phyloP scores from a whole-genome alignment of 129 eudicot species.

The Helichrysum umbraculigerum region DNA sequence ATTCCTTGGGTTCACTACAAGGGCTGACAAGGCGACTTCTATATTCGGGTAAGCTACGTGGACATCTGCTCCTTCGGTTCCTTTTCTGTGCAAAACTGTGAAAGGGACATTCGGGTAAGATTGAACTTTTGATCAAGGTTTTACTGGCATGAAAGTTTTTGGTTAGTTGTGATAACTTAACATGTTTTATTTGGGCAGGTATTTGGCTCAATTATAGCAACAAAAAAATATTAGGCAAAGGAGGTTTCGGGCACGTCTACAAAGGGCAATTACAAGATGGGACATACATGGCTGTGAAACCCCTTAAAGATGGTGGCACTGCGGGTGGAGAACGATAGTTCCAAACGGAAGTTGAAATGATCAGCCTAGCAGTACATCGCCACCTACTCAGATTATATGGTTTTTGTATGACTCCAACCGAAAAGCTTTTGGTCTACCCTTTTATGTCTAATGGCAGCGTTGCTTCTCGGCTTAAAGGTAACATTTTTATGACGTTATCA shows the following conservation, averaged over 20 bases:
- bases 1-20: constrained; percentile 91
- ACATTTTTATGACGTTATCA: constrained; percentile 3
- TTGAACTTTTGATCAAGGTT: no score
- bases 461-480: constrained; percentile 92
- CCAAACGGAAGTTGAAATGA: constrained; percentile 88
- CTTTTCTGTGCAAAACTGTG: no score
- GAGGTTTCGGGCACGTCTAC: constrained; percentile 85
- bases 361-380: constrained; percentile 85
- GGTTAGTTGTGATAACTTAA: no score
- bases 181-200: no score
- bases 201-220: constrained; percentile 80
- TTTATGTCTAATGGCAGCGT: constrained; percentile 94
- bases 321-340: constrained; percentile 71
- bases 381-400: constrained; percentile 78
- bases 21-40: constrained; percentile 96
- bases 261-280: constrained; percentile 76
- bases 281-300: constrained; percentile 74
- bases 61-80: no score
- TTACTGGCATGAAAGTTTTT: no score
- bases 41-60: constrained; percentile 95
- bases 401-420: constrained; percentile 77
- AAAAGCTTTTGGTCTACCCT: constrained; percentile 79
- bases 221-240: constrained; percentile 80
- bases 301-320: constrained; percentile 76
- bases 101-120: no score